Evolutionary conservation across 75 land plant species (phyloP).

Genomic region (Larix kaempferi): DNA sequence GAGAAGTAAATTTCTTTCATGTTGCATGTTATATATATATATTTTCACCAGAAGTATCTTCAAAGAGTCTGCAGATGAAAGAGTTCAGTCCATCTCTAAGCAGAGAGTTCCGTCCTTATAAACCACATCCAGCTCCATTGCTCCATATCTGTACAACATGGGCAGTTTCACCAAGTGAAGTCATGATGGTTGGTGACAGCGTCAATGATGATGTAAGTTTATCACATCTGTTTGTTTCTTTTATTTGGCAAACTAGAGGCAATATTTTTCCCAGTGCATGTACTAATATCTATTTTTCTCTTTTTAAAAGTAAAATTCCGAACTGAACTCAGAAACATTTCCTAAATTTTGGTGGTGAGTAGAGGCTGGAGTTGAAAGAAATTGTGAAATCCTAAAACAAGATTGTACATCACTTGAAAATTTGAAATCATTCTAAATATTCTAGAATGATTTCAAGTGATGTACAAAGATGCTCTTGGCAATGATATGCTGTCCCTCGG

Average conservation of each 20-base stretch:
- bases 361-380: not conserved
- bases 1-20: not conserved
- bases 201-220: conserved; percentile 72
- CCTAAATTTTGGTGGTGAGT: not conserved
- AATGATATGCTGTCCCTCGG: too few species aligned
- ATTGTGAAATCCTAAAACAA: not conserved
- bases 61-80: conserved; percentile 13
- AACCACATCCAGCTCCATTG: conserved; percentile 90
- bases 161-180: conserved; percentile 75
- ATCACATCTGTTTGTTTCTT: not conserved
- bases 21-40: not conserved
- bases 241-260: not conserved
- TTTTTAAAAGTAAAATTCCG: not conserved
- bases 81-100: conserved; percentile 79
- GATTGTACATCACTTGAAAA: too few species aligned
- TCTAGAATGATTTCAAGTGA: not conserved
- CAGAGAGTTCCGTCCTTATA: conserved; percentile 87
- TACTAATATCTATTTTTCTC: not conserved
- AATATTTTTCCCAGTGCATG: not conserved
- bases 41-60: not conserved
- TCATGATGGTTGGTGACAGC: conserved; percentile 96
- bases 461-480: not conserved
- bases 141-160: conserved; percentile 83
- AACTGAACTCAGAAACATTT: not conserved
- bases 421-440: too few species aligned